These are phyloP conservation scores for Poronia punctata DNA, from an alignment of 495 filamentous ascomycete species.

Conservation along the genomic window DNA sequence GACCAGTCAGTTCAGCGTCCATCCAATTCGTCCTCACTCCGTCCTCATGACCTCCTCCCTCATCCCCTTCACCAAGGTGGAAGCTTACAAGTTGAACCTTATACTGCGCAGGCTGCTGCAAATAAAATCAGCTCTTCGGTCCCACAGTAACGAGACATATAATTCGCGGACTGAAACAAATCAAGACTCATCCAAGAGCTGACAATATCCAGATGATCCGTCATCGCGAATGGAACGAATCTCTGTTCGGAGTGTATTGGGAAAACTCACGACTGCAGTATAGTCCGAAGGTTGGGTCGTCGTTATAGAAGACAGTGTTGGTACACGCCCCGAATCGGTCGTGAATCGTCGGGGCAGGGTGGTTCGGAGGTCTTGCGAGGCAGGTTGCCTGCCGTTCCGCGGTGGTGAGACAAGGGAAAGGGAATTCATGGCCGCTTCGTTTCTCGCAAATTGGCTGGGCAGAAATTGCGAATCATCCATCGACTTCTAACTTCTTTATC, in stretches of 20 bases:
- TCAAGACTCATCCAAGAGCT: slow-evolving; percentile 12
- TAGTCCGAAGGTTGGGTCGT: slow-evolving; percentile 39
- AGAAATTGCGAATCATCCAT: slow-evolving; percentile 74
- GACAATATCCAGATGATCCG: slow-evolving; percentile 7
- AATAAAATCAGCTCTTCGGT: slow-evolving; percentile 27
- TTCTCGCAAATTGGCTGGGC: slow-evolving; percentile 62
- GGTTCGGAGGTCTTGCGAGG: slow-evolving; percentile 57
- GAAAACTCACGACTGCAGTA: slow-evolving; percentile 35
- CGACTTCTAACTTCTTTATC: slow-evolving; percentile 22
- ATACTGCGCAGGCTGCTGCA: slow-evolving; percentile 39
- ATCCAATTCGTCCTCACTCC: no score
- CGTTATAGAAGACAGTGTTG: slow-evolving; percentile 68
- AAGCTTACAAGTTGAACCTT: slow-evolving; percentile 54
- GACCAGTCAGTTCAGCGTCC: slow-evolving; percentile 19
- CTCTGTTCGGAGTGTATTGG: slow-evolving; percentile 1
- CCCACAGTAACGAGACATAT: slow-evolving; percentile 23
- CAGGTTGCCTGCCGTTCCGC: slow-evolving; percentile 54
- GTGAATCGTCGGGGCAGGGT: slow-evolving; percentile 89
- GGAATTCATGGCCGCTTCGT: slow-evolving; percentile 62
- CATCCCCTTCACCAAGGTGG: not conserved
- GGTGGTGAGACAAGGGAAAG: slow-evolving; percentile 67
- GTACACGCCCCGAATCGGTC: slow-evolving; percentile 79
- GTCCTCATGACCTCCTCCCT: no score
- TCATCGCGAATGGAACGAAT: slow-evolving; percentile 2
- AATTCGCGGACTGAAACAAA: slow-evolving; percentile 24